Base-by-base conservation (phyloP, 1,139 yeast genomes). In the Protomyces inouyei region DNA sequence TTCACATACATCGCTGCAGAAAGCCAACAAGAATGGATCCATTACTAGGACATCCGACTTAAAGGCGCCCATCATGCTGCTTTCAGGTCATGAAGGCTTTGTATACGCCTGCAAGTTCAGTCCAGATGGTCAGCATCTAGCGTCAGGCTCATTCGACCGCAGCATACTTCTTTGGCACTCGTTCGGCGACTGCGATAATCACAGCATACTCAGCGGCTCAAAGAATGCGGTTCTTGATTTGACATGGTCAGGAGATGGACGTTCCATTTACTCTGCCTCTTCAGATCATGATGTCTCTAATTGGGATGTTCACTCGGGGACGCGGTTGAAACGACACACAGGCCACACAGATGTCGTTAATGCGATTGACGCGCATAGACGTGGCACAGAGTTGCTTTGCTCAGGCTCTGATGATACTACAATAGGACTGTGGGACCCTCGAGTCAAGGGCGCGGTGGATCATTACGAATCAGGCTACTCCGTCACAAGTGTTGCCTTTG, bases 321-420 rank as follows among this genome's bases (percentile, higher is more conserved):
- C 71, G 59, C 80, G 87, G 67, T 67, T 82, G 14, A 76, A 86
- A 53, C 85, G 83, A 67, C 82, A 83, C 40, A 73, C 73, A 28
- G 83, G 82, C 1, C 88, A 86, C 70, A 76, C 75, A 3, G 76
- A 77, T n/a, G 78, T 81, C 18, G 84, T 87, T 3, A 87, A 88
- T 70, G 81, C 85, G 67, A 74, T 87, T 0, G 79, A 73, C 45
- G 71, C 71, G 32, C 72, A 75, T 57, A 68, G 70, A 3, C 69
- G 77, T 3, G 72, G 78, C 8, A 71, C 75, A 2, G 75, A 76
- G 28, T 56, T 74, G n/a, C 69, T 81, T 3, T 77, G 80, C 2
- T 80, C 86, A 37, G 90, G 83, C 2, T 79, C 85, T 18, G 96
- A 88, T 70, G 91, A 86, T 70, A 91, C 92, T 0, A 67, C 74